A percentile compares a stretch with the other conserved stretches of the same genome.
Conservation (phyloP, 129 eudicot genomes). For the Centrapalus pauciflorus region DNA sequence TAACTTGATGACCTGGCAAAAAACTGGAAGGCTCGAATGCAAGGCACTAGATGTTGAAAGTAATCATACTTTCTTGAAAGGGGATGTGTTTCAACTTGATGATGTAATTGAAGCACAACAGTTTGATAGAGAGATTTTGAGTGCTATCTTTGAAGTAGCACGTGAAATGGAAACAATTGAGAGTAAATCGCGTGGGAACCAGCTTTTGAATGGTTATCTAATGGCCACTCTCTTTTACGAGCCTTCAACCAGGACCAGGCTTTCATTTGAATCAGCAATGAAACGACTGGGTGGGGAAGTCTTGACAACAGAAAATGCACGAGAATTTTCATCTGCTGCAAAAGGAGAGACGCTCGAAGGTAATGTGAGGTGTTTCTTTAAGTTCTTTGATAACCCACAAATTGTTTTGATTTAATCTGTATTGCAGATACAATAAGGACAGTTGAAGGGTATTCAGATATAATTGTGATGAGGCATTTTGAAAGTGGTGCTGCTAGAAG, state of each 20-base stretch:
- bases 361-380: slow-evolving; percentile 18
- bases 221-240: slow-evolving; percentile 98
- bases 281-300: slow-evolving; percentile 96
- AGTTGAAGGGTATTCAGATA: slow-evolving; percentile 94
- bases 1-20: slow-evolving; percentile 23
- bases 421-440: slow-evolving; percentile 86
- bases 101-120: slow-evolving; percentile 96
- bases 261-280: slow-evolving; percentile 98
- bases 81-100: slow-evolving; percentile 66
- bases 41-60: slow-evolving; percentile 48
- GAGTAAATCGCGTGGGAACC: slow-evolving; percentile 70
- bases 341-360: slow-evolving; percentile 99
- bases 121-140: slow-evolving; percentile 77
- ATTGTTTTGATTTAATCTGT: slow-evolving; percentile 12
- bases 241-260: slow-evolving; percentile 98
- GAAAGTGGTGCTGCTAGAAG: slow-evolving; percentile 98
- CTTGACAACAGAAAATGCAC: slow-evolving; percentile 96
- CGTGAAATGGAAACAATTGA: slow-evolving; percentile 94
- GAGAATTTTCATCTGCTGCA: slow-evolving; percentile 97
- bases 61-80: slow-evolving; percentile 28
- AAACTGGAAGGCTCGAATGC: slow-evolving; percentile 39
- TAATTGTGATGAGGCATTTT: slow-evolving; percentile 97
- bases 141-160: slow-evolving; percentile 91
- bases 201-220: slow-evolving; percentile 68
- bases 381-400: neutral